Percentiles rank a stretch among this genome's conserved stretches.
phyloP scores from a whole-genome alignment of 225 moss, liverwort and hornwort genomes.

The Polytrichum formosum region DNA sequence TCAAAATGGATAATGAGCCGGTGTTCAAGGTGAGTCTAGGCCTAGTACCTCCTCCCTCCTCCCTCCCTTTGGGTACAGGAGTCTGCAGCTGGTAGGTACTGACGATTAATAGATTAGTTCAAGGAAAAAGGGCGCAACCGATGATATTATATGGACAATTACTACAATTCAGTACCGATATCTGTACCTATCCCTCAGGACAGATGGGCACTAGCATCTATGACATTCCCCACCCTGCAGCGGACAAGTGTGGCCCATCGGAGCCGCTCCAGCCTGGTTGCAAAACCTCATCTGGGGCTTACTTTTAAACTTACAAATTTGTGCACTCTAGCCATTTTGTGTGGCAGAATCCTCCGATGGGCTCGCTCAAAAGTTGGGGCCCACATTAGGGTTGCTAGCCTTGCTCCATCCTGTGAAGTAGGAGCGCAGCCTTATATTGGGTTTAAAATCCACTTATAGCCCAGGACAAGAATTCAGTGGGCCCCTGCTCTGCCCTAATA shows the following conservation, averaged over 20 bases:
- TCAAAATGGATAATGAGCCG: no score
- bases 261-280: background rate
- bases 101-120: background rate
- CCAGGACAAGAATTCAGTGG: no score
- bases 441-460: no score
- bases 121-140: no score
- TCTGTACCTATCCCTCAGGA: no score
- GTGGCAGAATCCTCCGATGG: background rate
- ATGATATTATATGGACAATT: no score
- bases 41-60: background rate
- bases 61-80: background rate
- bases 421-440: background rate
- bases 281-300: background rate
- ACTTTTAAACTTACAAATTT: background rate
- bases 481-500: no score
- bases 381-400: background rate
- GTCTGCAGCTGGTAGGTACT: background rate
- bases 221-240: no score
- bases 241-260: no score
- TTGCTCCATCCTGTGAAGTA: background rate
- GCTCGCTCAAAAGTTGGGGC: background rate
- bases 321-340: background rate
- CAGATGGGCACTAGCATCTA: no score
- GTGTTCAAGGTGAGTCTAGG: background rate
- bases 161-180: no score